Base-by-base conservation (phyloP, 2,329 filamentous ascomycete genomes). In the Trichophyton benhamiae region DNA sequence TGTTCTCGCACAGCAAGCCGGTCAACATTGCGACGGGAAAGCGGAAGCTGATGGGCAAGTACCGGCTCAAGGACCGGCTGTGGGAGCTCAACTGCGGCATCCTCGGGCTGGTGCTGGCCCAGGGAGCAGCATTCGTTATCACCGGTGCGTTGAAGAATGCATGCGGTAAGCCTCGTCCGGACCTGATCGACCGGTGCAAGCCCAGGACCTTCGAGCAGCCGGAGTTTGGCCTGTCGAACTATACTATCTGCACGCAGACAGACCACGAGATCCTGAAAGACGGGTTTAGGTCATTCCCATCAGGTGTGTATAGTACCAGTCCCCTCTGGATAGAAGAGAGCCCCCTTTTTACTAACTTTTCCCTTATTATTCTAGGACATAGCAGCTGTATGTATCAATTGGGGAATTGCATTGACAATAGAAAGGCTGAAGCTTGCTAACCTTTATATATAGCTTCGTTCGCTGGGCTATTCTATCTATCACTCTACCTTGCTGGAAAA, bases 41-140 rank as follows among this genome's bases (percentile, higher is more conserved):
- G 64, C 72, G 72, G 57, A 74, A 71, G 58, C 58, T 76, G 42
- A 74, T 73, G 59, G 73, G 77, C 0, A 78, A 75, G 59, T 82
- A 83, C 67, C 74, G 77, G 44, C 76, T 80, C 66, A 80, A 80
- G 67, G 80, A 83, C 65, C 75, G 82, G 20, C 68, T 84, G n/a
- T 84, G 82, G 82, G 81, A 84, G 69, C 72, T 84, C 67, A 84
- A 84, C 66, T 83, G 82, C 66, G 82, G 82, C 1, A 76, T 83
- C 9, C 68, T 84, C 27, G 82, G 82, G n/a, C 70, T 84, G 61
- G 68, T 80, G 15, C 69, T 84, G 46, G 77, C 80, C 36, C 78
- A 82, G 61, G 79, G 75, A 13, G 71, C 79, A n/a, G 78, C 80
- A 0, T 84, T 83, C 67, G 77, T 82, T 22, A 80, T 84, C 57